A percentile compares a stretch with the other conserved stretches of the same genome.
Evolutionary conservation across 2,329 filamentous ascomycete genomes (phyloP).

Genomic region (Curvularia sp.): DNA sequence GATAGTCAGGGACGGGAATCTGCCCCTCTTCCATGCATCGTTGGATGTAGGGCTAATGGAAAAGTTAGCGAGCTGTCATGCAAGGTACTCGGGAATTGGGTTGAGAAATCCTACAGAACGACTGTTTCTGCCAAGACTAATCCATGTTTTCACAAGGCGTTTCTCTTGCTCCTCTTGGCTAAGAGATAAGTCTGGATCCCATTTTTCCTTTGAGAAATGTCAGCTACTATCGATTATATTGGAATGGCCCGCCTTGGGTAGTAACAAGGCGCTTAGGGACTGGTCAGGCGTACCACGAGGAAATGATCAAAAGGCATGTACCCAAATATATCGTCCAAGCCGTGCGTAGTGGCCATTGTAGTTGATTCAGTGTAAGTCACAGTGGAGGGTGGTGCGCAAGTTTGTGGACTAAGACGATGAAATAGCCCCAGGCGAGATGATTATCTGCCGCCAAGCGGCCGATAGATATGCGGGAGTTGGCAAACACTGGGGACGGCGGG

Average conservation of each 20-base stretch:
- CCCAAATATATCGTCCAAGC: conserved; percentile 3
- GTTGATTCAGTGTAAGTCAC: background rate
- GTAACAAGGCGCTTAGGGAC: background rate
- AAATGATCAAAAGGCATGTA: conserved; percentile 4
- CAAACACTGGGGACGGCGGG: background rate
- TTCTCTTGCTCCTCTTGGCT: conserved; percentile 9
- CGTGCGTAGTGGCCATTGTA: conserved; percentile 1
- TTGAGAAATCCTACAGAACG: background rate
- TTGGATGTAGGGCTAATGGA: background rate
- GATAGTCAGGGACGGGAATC: background rate
- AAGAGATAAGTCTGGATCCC: conserved; percentile 3
- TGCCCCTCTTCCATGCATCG: background rate
- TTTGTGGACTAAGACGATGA: background rate
- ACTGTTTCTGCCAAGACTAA: conserved; percentile 1
- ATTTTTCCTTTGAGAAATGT: conserved; percentile 3
- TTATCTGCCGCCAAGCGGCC: background rate
- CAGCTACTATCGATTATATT: background rate
- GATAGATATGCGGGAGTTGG: background rate
- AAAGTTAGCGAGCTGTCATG: background rate
- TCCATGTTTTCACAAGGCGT: conserved; percentile 4
- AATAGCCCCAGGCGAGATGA: background rate
- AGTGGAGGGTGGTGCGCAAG: background rate
- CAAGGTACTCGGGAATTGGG: background rate
- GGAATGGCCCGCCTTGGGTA: background rate
- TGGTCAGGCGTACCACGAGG: conserved; percentile 1